phyloP scores from a whole-genome alignment of 1,284 basidiomycete genomes.

The Fistulina hepatica region DNA sequence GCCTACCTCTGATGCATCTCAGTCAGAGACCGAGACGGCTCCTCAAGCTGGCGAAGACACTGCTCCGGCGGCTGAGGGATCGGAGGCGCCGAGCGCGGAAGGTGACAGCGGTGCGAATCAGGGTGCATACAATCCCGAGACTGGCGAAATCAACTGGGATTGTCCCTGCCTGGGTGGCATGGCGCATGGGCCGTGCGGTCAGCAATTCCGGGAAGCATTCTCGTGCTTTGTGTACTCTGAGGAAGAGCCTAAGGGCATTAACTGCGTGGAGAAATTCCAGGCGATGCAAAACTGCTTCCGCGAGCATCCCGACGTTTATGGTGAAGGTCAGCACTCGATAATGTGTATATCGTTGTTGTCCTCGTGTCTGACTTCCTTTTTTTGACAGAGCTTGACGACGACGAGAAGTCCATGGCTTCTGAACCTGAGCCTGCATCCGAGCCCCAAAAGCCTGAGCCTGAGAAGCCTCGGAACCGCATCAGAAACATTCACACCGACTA shows the following conservation, averaged over 20 bases:
- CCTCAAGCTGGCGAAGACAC: too few species aligned
- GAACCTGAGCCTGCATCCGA: constrained; percentile 1
- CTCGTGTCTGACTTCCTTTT: too few species aligned
- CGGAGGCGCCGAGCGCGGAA: too few species aligned
- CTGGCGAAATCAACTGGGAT: constrained; percentile 98
- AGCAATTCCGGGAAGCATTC: constrained; percentile 92
- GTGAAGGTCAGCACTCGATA: constrained; percentile 54
- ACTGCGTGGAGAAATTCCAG: constrained; percentile 97
- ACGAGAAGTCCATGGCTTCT: background rate
- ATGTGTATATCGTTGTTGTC: too few species aligned
- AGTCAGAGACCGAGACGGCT: too few species aligned
- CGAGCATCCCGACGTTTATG: constrained; percentile 90
- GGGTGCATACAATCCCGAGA: constrained; percentile 80
- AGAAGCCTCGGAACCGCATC: too few species aligned
- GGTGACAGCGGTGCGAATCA: constrained; percentile 17
- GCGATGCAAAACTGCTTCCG: constrained; percentile 98
- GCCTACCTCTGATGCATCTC: too few species aligned
- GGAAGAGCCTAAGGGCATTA: constrained; percentile 93
- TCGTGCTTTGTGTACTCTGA: constrained; percentile 95
- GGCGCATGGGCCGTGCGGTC: constrained; percentile 94
- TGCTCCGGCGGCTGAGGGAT: too few species aligned
- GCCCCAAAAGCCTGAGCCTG: too few species aligned
- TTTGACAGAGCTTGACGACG: background rate
- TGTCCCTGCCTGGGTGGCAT: constrained; percentile 97
- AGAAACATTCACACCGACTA: too few species aligned